phyloP scores from a whole-genome alignment of 257 asterid genomes.

The Solanum phureja region DNA sequence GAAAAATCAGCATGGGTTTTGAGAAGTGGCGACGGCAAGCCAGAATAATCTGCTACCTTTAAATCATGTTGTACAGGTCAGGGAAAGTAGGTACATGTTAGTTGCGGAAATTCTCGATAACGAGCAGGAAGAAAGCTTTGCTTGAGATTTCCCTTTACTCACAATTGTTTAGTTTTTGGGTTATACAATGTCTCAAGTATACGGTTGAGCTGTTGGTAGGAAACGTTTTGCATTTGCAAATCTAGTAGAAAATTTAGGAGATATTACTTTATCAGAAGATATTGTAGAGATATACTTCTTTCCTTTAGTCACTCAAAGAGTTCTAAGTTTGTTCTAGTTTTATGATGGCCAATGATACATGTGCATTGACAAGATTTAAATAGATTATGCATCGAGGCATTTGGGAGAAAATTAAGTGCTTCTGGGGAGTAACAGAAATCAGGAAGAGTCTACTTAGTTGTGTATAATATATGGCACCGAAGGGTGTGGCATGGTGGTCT shows the following conservation, averaged over 20 bases:
- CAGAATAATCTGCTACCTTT: conserved; percentile 1
- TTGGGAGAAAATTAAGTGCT: too few species aligned
- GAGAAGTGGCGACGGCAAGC: conserved; percentile 44
- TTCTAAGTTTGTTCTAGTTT: not conserved
- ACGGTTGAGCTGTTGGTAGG: not conserved
- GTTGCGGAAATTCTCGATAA: not conserved
- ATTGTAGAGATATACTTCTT: not conserved
- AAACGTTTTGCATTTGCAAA: not conserved
- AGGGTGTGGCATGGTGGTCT: too few species aligned
- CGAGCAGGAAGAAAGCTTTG: not conserved
- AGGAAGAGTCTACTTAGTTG: not conserved
- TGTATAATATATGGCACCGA: not conserved
- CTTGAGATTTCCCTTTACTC: not conserved
- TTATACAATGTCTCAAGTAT: not conserved
- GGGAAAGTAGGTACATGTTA: not conserved
- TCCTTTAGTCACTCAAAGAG: not conserved
- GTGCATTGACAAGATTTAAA: too few species aligned
- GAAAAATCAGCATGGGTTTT: conserved; percentile 62
- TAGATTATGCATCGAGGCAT: too few species aligned
- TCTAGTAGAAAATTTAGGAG: not conserved
- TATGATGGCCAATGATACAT: not conserved
- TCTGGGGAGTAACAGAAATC: too few species aligned
- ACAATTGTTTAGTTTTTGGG: not conserved
- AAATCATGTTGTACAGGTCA: not conserved
- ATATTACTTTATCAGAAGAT: not conserved